phyloP scores from a whole-genome alignment of 192 early-diverging fungal species.

The Linnemannia schmuckeri region DNA sequence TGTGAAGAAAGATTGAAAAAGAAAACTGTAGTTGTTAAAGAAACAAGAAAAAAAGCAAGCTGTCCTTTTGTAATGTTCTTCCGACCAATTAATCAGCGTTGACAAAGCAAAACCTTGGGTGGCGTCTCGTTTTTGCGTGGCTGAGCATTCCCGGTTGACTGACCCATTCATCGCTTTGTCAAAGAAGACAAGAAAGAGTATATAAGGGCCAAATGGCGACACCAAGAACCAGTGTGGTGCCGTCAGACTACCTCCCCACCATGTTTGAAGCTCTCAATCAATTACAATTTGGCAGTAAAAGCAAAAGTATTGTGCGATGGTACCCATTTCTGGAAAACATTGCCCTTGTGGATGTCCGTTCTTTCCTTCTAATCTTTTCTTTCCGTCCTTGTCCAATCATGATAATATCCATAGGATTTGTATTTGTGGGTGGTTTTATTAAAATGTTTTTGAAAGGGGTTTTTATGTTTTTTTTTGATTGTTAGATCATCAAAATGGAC shows the following conservation, averaged over 20 bases:
- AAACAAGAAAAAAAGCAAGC: neutral
- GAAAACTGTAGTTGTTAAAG: neutral
- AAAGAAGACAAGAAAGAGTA: constrained; percentile 2
- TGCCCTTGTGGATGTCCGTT: neutral
- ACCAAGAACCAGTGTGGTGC: neutral
- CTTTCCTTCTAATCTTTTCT: neutral
- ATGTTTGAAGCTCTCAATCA: neutral
- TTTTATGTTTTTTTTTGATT: neutral
- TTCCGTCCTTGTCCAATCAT: neutral
- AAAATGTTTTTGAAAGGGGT: neutral
- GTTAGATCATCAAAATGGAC: neutral
- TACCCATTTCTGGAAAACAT: neutral
- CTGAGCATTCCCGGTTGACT: neutral
- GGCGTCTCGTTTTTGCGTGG: neutral
- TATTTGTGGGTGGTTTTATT: constrained; percentile 2
- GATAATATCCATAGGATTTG: neutral
- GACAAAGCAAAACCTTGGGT: neutral
- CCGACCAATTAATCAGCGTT: neutral
- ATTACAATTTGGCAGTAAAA: neutral
- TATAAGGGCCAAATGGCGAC: neutral
- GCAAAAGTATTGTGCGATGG: neutral
- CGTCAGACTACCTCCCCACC: neutral
- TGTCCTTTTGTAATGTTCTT: neutral
- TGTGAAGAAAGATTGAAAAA: too few relatives aligned
- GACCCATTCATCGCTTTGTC: neutral